Evolutionary conservation across 176 grass and related monocot genomes (phyloP), one percentile per base, ranked within the genome.

Genomic region (Elaeis guineensis): DNA sequence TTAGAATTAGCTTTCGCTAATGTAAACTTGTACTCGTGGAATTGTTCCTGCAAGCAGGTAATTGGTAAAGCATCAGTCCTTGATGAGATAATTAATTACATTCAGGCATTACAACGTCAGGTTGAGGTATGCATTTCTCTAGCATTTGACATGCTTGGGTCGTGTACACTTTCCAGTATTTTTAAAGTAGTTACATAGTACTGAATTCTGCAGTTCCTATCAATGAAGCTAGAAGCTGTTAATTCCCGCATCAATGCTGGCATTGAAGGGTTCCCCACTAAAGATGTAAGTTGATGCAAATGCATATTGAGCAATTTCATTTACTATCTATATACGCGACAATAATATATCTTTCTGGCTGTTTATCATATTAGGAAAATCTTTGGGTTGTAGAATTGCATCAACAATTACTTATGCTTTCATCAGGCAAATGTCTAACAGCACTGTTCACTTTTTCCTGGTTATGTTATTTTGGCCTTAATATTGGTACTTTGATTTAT

Each of bases 1-100:
- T 44, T 44, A 44, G 35, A 44, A 8, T 44, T 44, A 12, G 6
- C 35, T 44, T 44, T 44, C 59, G 23, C 56, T 61, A 64, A 54
- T 39, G 7, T 49, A 55, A 69, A 59, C 54, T 52, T 25, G 57
- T 64, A 54, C 54, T 52, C 21, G 57, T 67, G 35, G 35, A 44
- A 44, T 49, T 75, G 15, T 49, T 65, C 72, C 44, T 65, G 72
- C 56, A 28, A 75, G 63, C 69, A 91, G 92, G 87, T 97, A 57
- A 91, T 91, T 75, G 92, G 87, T 14, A 97, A 97, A 71, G 92
- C 92, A 73, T 91, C 87, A 49, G 86, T 97, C 39, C 80, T 91
- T 3, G 92, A 97, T 28, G 92, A 97, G 81, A 91, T 91, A 75
- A 97, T 97, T 74, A 91, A 97, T 65, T 97, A 97, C 64, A 90